Conservation (phyloP, 345 rosid species). For the Excoecaria agallocha region DNA sequence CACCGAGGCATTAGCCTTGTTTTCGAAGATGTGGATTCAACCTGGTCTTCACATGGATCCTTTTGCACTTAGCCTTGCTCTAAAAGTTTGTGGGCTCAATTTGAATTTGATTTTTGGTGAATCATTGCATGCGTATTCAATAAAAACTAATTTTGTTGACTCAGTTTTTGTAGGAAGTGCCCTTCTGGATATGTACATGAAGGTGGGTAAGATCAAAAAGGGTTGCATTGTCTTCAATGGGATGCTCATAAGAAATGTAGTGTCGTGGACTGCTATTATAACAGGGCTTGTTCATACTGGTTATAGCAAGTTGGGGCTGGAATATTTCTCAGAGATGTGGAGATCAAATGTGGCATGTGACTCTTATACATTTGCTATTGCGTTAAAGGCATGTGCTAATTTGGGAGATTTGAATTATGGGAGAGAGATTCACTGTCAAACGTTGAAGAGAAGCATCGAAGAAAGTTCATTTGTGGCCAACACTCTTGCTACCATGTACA, state of each 20-base stretch:
- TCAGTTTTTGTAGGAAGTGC: constrained; percentile 76
- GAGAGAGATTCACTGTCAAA: constrained; percentile 69
- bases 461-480: constrained; percentile 58
- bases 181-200: constrained; percentile 65
- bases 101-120: constrained; percentile 50
- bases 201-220: constrained; percentile 42
- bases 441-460: constrained; percentile 54
- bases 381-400: constrained; percentile 76
- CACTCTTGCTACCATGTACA: constrained; percentile 67
- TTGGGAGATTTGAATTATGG: constrained; percentile 55
- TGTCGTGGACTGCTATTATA: constrained; percentile 82
- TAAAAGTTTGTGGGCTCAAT: constrained; percentile 65
- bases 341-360: constrained; percentile 48
- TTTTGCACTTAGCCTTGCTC: constrained; percentile 60
- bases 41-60: constrained; percentile 56
- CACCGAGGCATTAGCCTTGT: constrained; percentile 58
- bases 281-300: constrained; percentile 72
- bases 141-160: constrained; percentile 49
- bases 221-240: constrained; percentile 62
- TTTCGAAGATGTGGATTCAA: constrained; percentile 57
- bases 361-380: constrained; percentile 54
- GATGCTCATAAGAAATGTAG: constrained; percentile 61
- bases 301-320: constrained; percentile 47
- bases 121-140: constrained; percentile 61
- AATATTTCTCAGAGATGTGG: constrained; percentile 65